Evolutionary conservation across 768 basidiomycete species (phyloP), one percentile per base, ranked within the genome.

Genomic region (Hortiboletus flavorubellus): DNA sequence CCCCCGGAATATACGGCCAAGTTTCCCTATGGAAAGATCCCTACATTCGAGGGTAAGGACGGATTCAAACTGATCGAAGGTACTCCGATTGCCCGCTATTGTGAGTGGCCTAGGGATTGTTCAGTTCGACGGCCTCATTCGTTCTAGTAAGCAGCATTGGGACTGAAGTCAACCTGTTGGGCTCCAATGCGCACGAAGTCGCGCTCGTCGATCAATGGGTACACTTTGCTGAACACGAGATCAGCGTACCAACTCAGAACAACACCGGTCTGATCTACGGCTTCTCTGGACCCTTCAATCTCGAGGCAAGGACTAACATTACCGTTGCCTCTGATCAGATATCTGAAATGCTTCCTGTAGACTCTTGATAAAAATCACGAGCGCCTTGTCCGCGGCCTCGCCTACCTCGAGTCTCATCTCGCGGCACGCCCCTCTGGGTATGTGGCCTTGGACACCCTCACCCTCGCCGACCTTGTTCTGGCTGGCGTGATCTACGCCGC

Each of bases 1-100:
- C 59, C 63, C 2, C 14, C 43, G 0, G 59, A 59, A 4, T 67
- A 54, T 30, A 29, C 29, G 10, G 26, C 15, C 31, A 60, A 67
- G 40, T 67, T 67, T 42, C 48, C 63, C 0, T 58, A 60, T 8
- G 65, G 63, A 0, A 67, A 67, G 35, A 58, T 67, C 23, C 65
- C 65, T 34, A 35, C 63, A 1, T 67, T 67, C 9, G 59, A 67
- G 40, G 59, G 52, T 5, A 44, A 38, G 11, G 60, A 67, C 8
- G 65, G 63, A 18, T 63, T 56, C 29, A 63, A 21, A 14, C 15
- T 67, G 12, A 47, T 15, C 9, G 65, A 67, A 43, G 65, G 65
- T 1, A 21, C 56, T n/a, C 26, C 59, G 34, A 67, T 67, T 33
- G 65, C 60, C 4, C 63, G 59, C 18, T 64, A 67, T 38, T 16